phyloP scores from a whole-genome alignment of 257 asterid species.

The Solanum corneliomulleri region DNA sequence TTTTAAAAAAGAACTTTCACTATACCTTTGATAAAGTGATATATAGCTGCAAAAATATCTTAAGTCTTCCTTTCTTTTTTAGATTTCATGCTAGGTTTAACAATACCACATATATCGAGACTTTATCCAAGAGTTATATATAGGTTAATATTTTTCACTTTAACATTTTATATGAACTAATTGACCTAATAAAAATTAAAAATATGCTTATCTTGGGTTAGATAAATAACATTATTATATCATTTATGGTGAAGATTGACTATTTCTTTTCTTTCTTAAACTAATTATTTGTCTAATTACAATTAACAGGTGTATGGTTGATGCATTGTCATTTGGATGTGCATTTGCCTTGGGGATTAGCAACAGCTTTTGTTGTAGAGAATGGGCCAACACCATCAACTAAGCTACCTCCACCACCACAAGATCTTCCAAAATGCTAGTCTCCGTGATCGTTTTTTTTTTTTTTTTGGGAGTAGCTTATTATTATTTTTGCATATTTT shows the following conservation, averaged over 20 bases:
- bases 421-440: background rate
- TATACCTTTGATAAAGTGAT: background rate
- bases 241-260: background rate
- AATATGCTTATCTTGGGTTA: background rate
- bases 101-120: background rate
- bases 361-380: background rate
- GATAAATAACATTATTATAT: background rate
- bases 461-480: background rate
- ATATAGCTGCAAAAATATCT: background rate
- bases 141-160: background rate
- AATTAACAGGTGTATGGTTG: background rate
- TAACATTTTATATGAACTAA: constrained; percentile 8
- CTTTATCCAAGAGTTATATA: background rate
- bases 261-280: background rate
- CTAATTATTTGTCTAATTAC: background rate
- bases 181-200: background rate
- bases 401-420: background rate
- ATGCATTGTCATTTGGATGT: constrained; percentile 6
- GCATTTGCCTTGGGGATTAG: background rate
- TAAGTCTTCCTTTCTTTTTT: background rate
- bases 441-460: background rate
- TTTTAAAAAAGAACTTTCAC: background rate
- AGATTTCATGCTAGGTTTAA: background rate
- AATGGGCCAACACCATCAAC: constrained; percentile 2
- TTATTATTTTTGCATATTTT: background rate